These are phyloP conservation scores for Cladosporium sp. DNA, from an alignment of 2,329 filamentous ascomycete genomes.

Conservation along the genomic window DNA sequence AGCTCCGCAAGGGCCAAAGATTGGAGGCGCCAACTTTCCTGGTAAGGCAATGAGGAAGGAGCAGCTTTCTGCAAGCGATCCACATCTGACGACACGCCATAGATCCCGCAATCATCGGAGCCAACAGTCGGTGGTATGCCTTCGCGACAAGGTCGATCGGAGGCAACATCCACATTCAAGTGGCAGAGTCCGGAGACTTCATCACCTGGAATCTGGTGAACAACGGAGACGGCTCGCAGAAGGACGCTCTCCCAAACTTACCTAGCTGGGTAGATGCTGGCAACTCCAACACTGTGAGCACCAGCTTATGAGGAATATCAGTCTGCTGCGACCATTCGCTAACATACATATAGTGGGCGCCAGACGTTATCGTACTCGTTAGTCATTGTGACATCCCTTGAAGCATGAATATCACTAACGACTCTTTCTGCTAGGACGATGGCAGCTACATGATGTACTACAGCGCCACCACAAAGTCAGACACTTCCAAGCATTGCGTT, in stretches of 20 bases:
- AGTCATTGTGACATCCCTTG: background rate
- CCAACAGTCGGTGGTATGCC: constrained; percentile 52
- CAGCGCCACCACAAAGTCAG: constrained; percentile 23
- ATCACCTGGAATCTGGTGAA: constrained; percentile 46
- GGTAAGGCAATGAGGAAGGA: constrained; percentile 11
- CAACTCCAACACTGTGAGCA: constrained; percentile 54
- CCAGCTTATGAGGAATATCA: constrained; percentile 48
- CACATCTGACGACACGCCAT: background rate
- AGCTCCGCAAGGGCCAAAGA: constrained; percentile 22
- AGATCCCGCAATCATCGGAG: constrained; percentile 51
- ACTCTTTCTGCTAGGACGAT: constrained; percentile 12
- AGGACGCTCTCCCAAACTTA: constrained; percentile 53
- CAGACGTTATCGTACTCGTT: constrained; percentile 51
- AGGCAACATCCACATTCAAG: constrained; percentile 48
- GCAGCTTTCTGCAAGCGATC: background rate
- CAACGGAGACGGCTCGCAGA: constrained; percentile 32
- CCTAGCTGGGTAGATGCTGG: constrained; percentile 51
- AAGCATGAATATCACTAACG: background rate
- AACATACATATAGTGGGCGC: constrained; percentile 47
- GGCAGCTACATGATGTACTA: constrained; percentile 29
- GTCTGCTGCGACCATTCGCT: background rate
- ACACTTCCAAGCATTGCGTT: constrained; percentile 27
- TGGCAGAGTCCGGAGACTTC: constrained; percentile 49
- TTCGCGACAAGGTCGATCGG: constrained; percentile 47
- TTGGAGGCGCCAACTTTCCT: constrained; percentile 46